These are phyloP conservation scores for Colletotrichum zoysiae DNA, from an alignment of 2,329 filamentous ascomycete genomes.

Conservation along the genomic window DNA sequence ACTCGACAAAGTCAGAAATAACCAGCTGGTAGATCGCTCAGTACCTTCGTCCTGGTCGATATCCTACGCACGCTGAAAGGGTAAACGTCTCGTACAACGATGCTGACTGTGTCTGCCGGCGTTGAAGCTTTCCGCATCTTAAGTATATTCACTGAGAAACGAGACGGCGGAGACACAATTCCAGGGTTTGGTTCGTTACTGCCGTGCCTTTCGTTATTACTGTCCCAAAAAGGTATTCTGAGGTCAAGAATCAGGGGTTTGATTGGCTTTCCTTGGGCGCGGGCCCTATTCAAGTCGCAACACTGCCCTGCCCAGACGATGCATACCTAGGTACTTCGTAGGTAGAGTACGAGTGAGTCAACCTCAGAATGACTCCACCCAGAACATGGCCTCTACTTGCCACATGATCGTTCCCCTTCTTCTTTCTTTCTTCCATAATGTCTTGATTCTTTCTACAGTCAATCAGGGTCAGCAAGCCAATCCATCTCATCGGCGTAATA, in stretches of 20 bases:
- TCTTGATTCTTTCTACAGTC: not conserved
- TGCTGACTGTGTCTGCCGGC: not conserved
- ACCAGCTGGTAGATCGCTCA: not conserved
- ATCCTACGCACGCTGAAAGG: not conserved
- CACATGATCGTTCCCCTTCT: not conserved
- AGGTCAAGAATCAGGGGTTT: not conserved
- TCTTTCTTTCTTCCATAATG: not conserved
- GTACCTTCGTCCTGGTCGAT: too few relatives aligned
- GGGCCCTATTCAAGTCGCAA: slow-evolving; percentile 17
- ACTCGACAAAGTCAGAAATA: not conserved
- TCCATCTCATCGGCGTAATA: not conserved
- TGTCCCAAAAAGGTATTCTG: slow-evolving; percentile 21
- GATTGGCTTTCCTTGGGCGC: slow-evolving; percentile 22
- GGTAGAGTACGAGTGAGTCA: slow-evolving; percentile 1
- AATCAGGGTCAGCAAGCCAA: too few relatives aligned
- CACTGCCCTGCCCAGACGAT: not conserved
- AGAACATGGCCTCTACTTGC: not conserved
- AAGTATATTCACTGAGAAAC: not conserved
- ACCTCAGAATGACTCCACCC: slow-evolving; percentile 14
- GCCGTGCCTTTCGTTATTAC: not conserved
- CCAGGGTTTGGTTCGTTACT: not conserved
- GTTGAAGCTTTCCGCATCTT: not conserved
- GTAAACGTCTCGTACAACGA: not conserved
- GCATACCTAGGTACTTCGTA: too few relatives aligned
- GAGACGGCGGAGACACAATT: not conserved